Conservation (phyloP, 1,284 basidiomycete species). For the Golubevia pallescens region DNA sequence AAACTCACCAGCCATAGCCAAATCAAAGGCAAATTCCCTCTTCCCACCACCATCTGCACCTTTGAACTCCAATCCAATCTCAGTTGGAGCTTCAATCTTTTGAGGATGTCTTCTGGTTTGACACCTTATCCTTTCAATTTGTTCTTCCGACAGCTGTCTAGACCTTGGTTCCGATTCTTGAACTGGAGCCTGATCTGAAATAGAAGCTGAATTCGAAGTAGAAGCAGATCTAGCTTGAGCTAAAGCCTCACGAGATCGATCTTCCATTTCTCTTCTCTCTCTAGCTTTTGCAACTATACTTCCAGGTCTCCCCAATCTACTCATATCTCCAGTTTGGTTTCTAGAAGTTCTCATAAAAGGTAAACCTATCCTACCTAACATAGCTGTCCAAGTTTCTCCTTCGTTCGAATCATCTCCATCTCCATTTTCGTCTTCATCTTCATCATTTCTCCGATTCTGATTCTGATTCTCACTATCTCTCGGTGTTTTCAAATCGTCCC, state of each 20-base stretch:
- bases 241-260: no score
- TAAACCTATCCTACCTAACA: not conserved
- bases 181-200: slow-evolving; percentile 57
- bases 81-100: slow-evolving; percentile 77
- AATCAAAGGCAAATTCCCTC: slow-evolving; percentile 75
- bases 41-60: not conserved
- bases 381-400: not conserved
- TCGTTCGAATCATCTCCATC: not conserved
- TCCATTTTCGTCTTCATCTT: not conserved
- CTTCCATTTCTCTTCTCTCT: not conserved
- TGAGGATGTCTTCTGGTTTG: slow-evolving; percentile 68
- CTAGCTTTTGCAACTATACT: not conserved
- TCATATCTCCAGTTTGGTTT: not conserved
- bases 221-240: not conserved
- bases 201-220: slow-evolving; percentile 44
- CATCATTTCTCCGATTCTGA: not conserved
- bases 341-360: slow-evolving; percentile 5
- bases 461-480: not conserved
- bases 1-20: slow-evolving; percentile 73
- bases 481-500: slow-evolving; percentile 66
- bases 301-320: not conserved
- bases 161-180: slow-evolving; percentile 67
- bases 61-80: slow-evolving; percentile 66
- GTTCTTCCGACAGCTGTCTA: slow-evolving; percentile 58
- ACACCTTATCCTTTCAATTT: slow-evolving; percentile 43